phyloP scores from a whole-genome alignment of 2,329 filamentous ascomycete species.

The Phyllosticta citriasiana region DNA sequence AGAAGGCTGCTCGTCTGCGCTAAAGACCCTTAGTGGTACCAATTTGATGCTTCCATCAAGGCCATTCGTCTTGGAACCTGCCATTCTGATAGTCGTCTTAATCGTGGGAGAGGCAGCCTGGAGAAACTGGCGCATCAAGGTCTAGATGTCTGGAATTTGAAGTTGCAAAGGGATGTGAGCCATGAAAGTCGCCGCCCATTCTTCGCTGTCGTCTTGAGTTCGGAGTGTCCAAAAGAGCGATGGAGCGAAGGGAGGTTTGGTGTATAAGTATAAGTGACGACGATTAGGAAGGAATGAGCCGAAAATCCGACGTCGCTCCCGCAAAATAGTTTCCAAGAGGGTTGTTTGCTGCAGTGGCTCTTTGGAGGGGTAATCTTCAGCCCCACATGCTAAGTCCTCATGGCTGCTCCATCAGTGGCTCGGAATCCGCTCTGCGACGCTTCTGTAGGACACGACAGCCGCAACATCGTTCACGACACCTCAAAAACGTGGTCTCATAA shows the following conservation, averaged over 20 bases:
- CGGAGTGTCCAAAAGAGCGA: not conserved
- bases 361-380: not conserved
- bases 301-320: not conserved
- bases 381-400: not conserved
- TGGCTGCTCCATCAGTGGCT: not conserved
- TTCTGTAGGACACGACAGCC: not conserved
- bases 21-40: constrained; percentile 21
- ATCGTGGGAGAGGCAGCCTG: not conserved
- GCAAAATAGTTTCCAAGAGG: not conserved
- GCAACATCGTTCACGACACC: not conserved
- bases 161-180: not conserved
- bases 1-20: constrained; percentile 23
- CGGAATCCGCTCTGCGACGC: not conserved
- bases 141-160: not conserved
- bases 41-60: not conserved
- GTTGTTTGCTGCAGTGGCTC: not conserved
- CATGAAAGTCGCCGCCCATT: not conserved
- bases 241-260: not conserved
- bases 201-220: not conserved
- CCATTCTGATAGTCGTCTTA: not conserved
- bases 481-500: not conserved
- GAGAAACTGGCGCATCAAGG: not conserved
- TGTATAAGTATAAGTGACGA: not conserved
- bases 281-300: not conserved
- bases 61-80: not conserved